phyloP scores from a whole-genome alignment of 2,329 filamentous ascomycete species.

The Decorospora gaudefroyi region DNA sequence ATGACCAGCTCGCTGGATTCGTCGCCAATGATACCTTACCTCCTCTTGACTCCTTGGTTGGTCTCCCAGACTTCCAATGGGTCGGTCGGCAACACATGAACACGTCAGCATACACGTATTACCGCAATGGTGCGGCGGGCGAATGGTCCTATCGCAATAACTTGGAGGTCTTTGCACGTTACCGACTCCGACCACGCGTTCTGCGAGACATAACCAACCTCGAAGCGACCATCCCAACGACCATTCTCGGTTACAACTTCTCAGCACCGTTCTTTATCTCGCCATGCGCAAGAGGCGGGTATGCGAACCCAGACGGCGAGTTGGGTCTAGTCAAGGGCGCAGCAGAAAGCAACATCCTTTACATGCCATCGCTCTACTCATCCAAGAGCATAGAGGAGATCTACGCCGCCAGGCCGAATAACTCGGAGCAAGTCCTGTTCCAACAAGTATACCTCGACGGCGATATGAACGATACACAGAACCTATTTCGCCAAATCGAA shows the following conservation, averaged over 20 bases:
- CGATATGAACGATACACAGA: constrained; percentile 37
- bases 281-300: constrained; percentile 48
- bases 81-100: constrained; percentile 57
- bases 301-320: constrained; percentile 55
- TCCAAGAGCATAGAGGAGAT: constrained; percentile 32
- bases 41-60: constrained; percentile 52
- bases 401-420: constrained; percentile 15
- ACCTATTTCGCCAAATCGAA: constrained; percentile 42
- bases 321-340: constrained; percentile 58
- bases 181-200: constrained; percentile 55
- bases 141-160: constrained; percentile 63
- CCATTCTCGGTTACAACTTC: constrained; percentile 59
- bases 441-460: constrained; percentile 50
- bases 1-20: constrained; percentile 25
- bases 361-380: constrained; percentile 52
- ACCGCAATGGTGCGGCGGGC: constrained; percentile 60
- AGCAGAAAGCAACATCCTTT: constrained; percentile 55
- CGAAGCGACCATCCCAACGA: constrained; percentile 50
- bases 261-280: constrained; percentile 61
- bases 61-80: constrained; percentile 61
- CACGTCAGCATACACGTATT: constrained; percentile 58
- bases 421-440: constrained; percentile 43
- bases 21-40: constrained; percentile 48
- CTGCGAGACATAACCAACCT: constrained; percentile 56
- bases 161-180: constrained; percentile 59